A percentile compares a stretch with the other conserved stretches of the same genome.
Evolutionary conservation across 208 protist species (phyloP).

Genomic region (Leishmania tarentolae): DNA sequence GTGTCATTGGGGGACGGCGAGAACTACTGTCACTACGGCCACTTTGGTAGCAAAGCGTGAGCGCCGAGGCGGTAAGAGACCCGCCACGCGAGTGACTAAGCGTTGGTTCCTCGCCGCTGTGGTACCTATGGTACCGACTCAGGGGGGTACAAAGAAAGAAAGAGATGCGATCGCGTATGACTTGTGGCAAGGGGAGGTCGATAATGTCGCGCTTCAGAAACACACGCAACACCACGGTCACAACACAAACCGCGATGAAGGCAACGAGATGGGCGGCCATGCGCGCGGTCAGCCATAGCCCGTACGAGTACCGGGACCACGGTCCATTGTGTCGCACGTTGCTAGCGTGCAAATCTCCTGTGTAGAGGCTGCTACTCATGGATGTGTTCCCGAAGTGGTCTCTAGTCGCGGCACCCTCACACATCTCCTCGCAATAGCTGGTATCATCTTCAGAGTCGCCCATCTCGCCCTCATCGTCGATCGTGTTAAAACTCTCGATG

Average conservation of each 20-base stretch:
- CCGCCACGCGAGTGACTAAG: neutral
- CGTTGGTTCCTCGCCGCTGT: neutral
- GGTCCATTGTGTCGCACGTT: neutral
- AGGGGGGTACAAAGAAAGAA: slow-evolving; percentile 43
- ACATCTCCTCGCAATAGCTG: neutral
- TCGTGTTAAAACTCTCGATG: slow-evolving; percentile 22
- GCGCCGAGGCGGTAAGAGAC: neutral
- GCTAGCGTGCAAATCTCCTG: slow-evolving; percentile 1
- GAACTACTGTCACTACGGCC: neutral
- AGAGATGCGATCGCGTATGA: slow-evolving; percentile 36
- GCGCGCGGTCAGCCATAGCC: slow-evolving; percentile 39
- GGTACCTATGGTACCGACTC: slow-evolving; percentile 5
- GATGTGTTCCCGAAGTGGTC: neutral
- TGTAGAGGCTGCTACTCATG: slow-evolving; percentile 11
- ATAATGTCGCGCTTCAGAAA: slow-evolving; percentile 47
- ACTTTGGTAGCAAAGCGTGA: neutral
- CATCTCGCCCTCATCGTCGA: slow-evolving; percentile 1
- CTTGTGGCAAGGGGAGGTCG: slow-evolving; percentile 48
- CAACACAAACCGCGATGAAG: slow-evolving; percentile 44
- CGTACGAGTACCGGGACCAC: slow-evolving; percentile 29
- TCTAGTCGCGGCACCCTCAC: neutral
- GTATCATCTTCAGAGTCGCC: slow-evolving; percentile 7
- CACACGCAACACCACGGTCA: slow-evolving; percentile 45
- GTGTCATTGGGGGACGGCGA: no score
- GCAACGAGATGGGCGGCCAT: slow-evolving; percentile 42